Conservation (phyloP, 352 stramenopile species). For the Pythium sp. region DNA sequence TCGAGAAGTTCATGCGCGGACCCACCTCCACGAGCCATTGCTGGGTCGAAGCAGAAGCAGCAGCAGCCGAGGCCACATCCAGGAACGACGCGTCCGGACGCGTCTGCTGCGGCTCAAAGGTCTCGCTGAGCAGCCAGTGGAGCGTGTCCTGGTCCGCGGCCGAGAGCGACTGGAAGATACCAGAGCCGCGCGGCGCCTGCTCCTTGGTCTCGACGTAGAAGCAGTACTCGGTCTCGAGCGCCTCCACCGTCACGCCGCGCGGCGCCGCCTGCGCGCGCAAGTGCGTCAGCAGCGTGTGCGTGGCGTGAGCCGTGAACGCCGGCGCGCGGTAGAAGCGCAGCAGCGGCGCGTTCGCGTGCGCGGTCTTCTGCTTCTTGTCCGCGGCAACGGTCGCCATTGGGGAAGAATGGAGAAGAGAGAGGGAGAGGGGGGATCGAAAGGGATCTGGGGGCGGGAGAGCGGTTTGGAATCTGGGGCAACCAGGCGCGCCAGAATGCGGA, state of each 20-base stretch:
- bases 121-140: conserved; percentile 96
- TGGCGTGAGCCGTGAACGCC: conserved; percentile 65
- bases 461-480: conserved; percentile 5
- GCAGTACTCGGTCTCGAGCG: conserved; percentile 93
- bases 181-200: conserved; percentile 17
- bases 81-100: conserved; percentile 60
- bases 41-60: conserved; percentile 15
- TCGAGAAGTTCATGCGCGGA: conserved; percentile 98
- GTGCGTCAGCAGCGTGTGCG: conserved; percentile 43
- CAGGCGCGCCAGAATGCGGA: neutral
- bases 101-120: conserved; percentile 92
- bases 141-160: conserved; percentile 68
- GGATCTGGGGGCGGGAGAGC: neutral
- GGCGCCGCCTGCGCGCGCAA: conserved; percentile 32
- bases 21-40: conserved; percentile 95
- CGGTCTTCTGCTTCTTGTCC: conserved; percentile 76
- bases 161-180: conserved; percentile 31
- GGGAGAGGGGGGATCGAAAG: neutral
- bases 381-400: conserved; percentile 14
- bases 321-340: conserved; percentile 78
- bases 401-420: neutral
- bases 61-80: neutral
- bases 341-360: conserved; percentile 35
- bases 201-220: conserved; percentile 94
- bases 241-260: conserved; percentile 31